These are phyloP conservation scores for Carex kokanica DNA, from an alignment of 176 grass and related monocot genomes.

Conservation along the genomic window DNA sequence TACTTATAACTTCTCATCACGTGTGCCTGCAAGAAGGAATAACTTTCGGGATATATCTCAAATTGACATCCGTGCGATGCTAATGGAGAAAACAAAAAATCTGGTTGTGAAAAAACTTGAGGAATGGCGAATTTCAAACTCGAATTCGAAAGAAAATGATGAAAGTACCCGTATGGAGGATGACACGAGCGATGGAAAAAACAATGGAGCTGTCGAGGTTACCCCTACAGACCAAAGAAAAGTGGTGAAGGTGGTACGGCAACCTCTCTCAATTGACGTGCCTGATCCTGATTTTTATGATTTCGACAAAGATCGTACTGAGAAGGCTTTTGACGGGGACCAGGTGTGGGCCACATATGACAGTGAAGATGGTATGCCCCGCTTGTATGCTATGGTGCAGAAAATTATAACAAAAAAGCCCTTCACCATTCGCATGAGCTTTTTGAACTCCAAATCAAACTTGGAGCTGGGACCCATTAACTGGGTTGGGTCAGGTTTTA, in stretches of 20 bases:
- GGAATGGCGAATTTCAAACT: constrained; percentile 27
- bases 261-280: constrained; percentile 45
- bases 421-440: constrained; percentile 64
- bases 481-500: constrained; percentile 56
- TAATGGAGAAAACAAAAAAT: constrained; percentile 46
- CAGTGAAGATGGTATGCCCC: constrained; percentile 70
- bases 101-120: constrained; percentile 39
- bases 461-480: constrained; percentile 56
- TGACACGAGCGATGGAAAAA: constrained; percentile 6
- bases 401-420: constrained; percentile 58
- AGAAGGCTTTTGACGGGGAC: constrained; percentile 51
- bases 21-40: constrained; percentile 38
- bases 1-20: constrained; percentile 22
- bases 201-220: constrained; percentile 16
- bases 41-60: constrained; percentile 48
- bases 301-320: constrained; percentile 63
- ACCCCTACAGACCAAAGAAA: constrained; percentile 6
- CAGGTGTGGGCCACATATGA: constrained; percentile 73
- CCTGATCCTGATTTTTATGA: constrained; percentile 66
- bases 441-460: constrained; percentile 72
- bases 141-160: constrained; percentile 20
- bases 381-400: constrained; percentile 56
- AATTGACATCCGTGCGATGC: constrained; percentile 37
- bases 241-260: constrained; percentile 26
- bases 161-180: not conserved